A percentile compares a stretch with the other conserved stretches of the same genome.
These are phyloP conservation scores for Penicillium sp. DNA, from an alignment of 2,329 filamentous ascomycete species.

Conservation along the genomic window DNA sequence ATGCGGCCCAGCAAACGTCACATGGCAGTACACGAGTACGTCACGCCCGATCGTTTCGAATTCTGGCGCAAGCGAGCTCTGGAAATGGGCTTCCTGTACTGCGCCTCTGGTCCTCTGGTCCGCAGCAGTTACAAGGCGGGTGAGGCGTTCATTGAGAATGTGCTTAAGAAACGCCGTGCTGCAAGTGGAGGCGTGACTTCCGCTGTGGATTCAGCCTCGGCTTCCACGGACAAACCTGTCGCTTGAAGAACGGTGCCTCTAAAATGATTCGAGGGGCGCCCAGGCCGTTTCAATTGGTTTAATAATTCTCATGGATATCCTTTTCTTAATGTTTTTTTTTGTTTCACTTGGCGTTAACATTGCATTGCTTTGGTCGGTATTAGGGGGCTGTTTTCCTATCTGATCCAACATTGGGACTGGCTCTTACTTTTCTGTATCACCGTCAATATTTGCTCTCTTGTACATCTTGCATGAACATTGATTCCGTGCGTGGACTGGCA, in stretches of 20 bases:
- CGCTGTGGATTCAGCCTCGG: constrained; percentile 21
- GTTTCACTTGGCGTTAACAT: constrained; percentile 11
- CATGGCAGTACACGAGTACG: constrained; percentile 92
- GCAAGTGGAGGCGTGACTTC: constrained; percentile 24
- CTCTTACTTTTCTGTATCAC: constrained; percentile 12
- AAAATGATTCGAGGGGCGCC: too few species aligned
- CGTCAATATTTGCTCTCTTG: constrained; percentile 8
- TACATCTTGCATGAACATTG: constrained; percentile 2
- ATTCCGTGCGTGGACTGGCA: not conserved
- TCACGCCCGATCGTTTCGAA: constrained; percentile 87
- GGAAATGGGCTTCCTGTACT: constrained; percentile 95
- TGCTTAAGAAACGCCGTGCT: constrained; percentile 68
- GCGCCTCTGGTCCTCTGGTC: constrained; percentile 86
- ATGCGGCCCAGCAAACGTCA: constrained; percentile 98
- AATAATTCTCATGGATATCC: too few species aligned
- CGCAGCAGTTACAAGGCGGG: constrained; percentile 96
- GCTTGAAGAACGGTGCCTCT: constrained; percentile 14
- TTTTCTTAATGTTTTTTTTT: not conserved
- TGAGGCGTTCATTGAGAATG: constrained; percentile 98
- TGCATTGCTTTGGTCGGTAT: constrained; percentile 15
- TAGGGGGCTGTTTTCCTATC: constrained; percentile 4
- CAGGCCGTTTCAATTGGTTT: too few species aligned
- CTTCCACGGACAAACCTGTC: constrained; percentile 21
- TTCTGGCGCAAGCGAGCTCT: constrained; percentile 83
- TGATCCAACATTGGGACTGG: constrained; percentile 12